phyloP scores from a whole-genome alignment of 257 asterid species.

The Nicotiana benthamiana region DNA sequence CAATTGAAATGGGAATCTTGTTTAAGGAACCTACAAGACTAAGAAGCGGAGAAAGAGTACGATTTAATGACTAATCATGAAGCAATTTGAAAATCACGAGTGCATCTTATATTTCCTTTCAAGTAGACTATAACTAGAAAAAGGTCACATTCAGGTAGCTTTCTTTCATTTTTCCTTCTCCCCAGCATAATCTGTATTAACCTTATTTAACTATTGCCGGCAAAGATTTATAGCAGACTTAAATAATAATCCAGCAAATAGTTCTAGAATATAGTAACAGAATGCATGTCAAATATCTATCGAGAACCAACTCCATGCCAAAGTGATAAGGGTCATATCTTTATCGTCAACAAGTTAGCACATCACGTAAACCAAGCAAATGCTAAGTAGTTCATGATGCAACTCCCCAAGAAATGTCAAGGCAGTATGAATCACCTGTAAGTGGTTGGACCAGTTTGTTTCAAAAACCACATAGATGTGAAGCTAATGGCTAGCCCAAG shows the following conservation, averaged over 20 bases:
- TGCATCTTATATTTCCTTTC: background rate
- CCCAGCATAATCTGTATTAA: background rate
- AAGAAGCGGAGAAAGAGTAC: conserved; percentile 7
- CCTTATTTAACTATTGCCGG: background rate
- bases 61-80: background rate
- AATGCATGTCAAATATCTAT: background rate
- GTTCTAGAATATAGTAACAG: background rate
- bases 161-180: background rate
- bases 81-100: background rate
- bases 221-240: background rate
- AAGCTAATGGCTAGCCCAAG: conserved; percentile 48
- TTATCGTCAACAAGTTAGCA: background rate
- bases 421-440: conserved; percentile 27
- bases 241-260: background rate
- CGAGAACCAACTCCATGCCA: background rate
- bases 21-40: conserved; percentile 47
- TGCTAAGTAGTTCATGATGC: background rate
- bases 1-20: conserved; percentile 43
- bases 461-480: conserved; percentile 45
- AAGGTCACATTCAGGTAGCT: background rate
- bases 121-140: background rate
- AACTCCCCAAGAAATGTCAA: background rate
- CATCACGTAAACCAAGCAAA: background rate
- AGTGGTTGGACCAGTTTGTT: conserved; percentile 46
- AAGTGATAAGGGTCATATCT: background rate